A percentile compares a stretch with the other conserved stretches of the same genome.
Conservation (phyloP, 2,329 filamentous ascomycete species). For the Pseudogymnoascus sp. region DNA sequence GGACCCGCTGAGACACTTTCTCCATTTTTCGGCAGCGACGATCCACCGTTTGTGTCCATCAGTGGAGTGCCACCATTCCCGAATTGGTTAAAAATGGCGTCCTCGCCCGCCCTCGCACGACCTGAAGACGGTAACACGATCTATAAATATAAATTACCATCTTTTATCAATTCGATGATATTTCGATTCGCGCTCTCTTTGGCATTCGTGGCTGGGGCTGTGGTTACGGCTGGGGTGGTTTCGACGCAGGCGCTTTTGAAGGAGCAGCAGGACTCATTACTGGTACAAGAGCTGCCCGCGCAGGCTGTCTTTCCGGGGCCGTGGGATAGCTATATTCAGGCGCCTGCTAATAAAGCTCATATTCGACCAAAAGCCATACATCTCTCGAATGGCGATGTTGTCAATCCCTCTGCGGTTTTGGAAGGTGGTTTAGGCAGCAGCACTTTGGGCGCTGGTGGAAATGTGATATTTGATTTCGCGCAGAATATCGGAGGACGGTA, state of each 20-base stretch:
- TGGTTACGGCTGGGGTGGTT: not conserved
- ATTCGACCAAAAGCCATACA: conserved; percentile 33
- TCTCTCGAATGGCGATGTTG: conserved; percentile 31
- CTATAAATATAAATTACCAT: not conserved
- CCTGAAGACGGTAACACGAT: not conserved
- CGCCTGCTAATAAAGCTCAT: conserved; percentile 32
- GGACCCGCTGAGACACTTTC: not conserved
- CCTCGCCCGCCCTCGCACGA: not conserved
- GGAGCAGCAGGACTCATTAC: not conserved
- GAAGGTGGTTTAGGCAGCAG: conserved; percentile 14
- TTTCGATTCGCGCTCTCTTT: not conserved
- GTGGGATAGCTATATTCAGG: conserved; percentile 36
- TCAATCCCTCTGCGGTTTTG: conserved; percentile 17
- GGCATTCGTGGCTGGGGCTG: not conserved
- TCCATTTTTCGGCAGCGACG: not conserved
- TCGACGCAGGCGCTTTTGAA: not conserved
- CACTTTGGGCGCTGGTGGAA: conserved; percentile 27
- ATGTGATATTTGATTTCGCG: conserved; percentile 36
- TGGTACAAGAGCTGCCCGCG: conserved; percentile 25
- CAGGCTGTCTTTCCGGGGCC: conserved; percentile 35
- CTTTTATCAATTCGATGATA: not conserved
- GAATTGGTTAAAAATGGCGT: not conserved
- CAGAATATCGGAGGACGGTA: conserved; percentile 39
- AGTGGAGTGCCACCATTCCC: not conserved
- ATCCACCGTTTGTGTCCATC: not conserved